Conservation (phyloP, 176 grass and related monocot species). For the Carex myosuroides region DNA sequence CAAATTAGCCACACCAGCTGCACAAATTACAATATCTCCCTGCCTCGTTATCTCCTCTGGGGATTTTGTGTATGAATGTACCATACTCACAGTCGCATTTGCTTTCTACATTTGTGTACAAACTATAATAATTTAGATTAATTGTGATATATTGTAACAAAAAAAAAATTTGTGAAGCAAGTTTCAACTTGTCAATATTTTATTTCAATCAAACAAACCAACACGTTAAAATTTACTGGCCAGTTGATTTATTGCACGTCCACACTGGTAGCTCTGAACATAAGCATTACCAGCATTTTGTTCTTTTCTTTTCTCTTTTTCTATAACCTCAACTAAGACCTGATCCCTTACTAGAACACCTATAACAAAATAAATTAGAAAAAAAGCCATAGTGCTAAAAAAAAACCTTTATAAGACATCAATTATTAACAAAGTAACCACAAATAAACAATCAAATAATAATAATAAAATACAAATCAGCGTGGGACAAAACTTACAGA, state of each 20-base stretch:
- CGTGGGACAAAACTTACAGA: background rate
- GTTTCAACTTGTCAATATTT: too few relatives aligned
- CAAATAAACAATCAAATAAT: background rate
- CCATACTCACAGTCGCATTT: slow-evolving; percentile 92
- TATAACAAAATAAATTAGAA: background rate
- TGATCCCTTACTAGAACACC: background rate
- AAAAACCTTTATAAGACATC: background rate
- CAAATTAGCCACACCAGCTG: slow-evolving; percentile 83
- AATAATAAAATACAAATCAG: background rate
- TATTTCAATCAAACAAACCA: background rate
- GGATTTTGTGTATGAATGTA: slow-evolving; percentile 79
- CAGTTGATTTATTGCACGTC: background rate
- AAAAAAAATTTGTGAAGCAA: background rate
- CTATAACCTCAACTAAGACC: background rate
- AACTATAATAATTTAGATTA: background rate
- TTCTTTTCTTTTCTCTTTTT: background rate
- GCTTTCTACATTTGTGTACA: slow-evolving; percentile 55
- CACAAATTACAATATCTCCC: slow-evolving; percentile 87
- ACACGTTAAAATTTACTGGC: background rate
- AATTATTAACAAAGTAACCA: background rate
- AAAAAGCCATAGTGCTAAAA: background rate
- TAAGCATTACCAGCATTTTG: background rate
- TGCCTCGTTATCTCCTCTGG: slow-evolving; percentile 82
- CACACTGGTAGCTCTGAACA: background rate
- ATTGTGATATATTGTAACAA: background rate